Conservation (phyloP, 345 rosid genomes). For the Microthlaspi erraticum region DNA sequence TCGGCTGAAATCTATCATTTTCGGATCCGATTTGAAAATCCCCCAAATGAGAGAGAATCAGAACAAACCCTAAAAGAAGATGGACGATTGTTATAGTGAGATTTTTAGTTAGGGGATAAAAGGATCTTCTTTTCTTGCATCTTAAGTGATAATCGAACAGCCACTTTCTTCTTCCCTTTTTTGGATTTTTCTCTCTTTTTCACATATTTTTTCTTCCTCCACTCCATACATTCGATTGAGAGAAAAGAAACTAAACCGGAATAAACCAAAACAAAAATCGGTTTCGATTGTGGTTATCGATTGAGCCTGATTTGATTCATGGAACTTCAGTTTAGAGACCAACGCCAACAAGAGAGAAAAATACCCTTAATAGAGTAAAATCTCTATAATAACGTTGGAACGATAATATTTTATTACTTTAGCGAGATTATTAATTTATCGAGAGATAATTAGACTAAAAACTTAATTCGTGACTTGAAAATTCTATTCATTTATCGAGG, state of each 20-base stretch:
- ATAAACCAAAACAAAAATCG: background rate
- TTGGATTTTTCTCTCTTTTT: background rate
- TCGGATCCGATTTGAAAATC: conserved; percentile 14
- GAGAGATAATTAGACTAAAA: too few species aligned
- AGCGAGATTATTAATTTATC: too few species aligned
- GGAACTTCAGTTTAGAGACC: too few species aligned
- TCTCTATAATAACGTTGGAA: too few species aligned
- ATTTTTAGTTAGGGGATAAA: background rate
- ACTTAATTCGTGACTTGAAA: too few species aligned
- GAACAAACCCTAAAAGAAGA: background rate
- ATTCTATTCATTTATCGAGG: too few species aligned
- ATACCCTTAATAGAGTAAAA: too few species aligned
- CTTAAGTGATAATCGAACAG: conserved; percentile 24
- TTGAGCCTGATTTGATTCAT: background rate
- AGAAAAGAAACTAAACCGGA: background rate
- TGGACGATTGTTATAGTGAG: background rate
- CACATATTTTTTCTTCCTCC: too few species aligned
- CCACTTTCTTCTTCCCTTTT: conserved; percentile 2
- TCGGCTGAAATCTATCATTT: conserved; percentile 78
- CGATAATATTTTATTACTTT: too few species aligned
- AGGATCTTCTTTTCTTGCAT: conserved; percentile 29
- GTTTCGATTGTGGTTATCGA: background rate
- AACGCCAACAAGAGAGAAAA: too few species aligned
- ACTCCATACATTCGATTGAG: background rate
- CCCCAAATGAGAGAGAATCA: background rate